Evolutionary conservation across 768 basidiomycete genomes (phyloP), one percentile per base, ranked within the genome.

Genomic region (Tulasnella sp.): DNA sequence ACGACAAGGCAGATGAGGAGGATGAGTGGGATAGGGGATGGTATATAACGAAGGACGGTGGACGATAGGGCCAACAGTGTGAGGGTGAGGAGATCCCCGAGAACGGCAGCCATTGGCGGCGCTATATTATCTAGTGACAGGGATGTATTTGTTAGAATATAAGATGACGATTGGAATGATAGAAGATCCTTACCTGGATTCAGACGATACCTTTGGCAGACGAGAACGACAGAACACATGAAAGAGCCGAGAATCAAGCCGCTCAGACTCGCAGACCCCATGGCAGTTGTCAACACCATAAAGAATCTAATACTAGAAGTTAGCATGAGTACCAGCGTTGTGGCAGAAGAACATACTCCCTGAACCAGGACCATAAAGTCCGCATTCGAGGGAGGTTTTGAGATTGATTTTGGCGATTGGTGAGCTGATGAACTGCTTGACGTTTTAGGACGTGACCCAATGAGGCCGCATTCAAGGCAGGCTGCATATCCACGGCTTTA

Each of bases 41-140:
- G 54, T 24, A 56, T 45, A 17, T 44, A 41, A 4, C 52, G 10
- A 4, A 61, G 43, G 31, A 55, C 41, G 12, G 49, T 55, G 8
- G 43, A 76, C 57, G 61, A 83, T 73, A 9, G 88, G 87, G 15
- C 88, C 25, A 98, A 73, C 56, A 97, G 81, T 60, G 82, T 77
- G 49, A 99, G 80, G 0, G 94, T 94, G 51, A 98, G 77, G 31
- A 99, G 77, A 66, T 98, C 96, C 3, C 96, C 94, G 1, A 98
- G 77, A 65, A 89, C 91, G 2, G 91, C 81, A 0, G 96, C 96
- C 8, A 98, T 77, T 0, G 96, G 92, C 0, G 96, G 90, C 1
- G 93, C 87, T 64, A 98, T 93, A 69, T 99, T 99, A 68, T 96
- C 92, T 91, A 66, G 5, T 45, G 12, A 30, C 10, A 4, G 9